Base-by-base conservation (phyloP, 805 yeast genomes). In the Teunomyces barrocoloradensis region DNA sequence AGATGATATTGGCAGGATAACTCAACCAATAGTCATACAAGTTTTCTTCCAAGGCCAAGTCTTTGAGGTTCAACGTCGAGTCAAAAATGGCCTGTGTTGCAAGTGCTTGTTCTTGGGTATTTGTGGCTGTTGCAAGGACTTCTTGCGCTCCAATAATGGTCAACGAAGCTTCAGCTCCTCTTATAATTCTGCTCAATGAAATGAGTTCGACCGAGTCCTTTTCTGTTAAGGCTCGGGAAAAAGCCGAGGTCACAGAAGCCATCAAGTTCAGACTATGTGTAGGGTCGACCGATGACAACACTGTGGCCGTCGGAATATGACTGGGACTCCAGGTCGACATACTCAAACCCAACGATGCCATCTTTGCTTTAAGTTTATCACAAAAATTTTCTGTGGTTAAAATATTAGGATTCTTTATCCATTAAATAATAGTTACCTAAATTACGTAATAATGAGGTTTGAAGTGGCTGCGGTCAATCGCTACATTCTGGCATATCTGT, bases 81-180 rank as follows among this genome's bases (percentile, higher is more conserved):
- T 65, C 53, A 49, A 62, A 64, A 28, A 69, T 64, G 10, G 59
- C 71, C 46, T 66, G 56, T 13, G 71, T 64, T 6, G 73, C 74
- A 30, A 49, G 25, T 2, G 69, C 61, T 42, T 53, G 50, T 1
- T 59, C 66, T 18, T 30, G 42, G 10, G 46, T 39, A 27, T 54
- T 60, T 2, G 75, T 70, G n/a, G 75, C 75, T 3, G 75, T 69
- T 9, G 75, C 74, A 35, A 65, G 50, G 1, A 66, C 66, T n/a
- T 59, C 38, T 46, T 68, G 66, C 10, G 74, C 74, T 1, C 60
- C 53, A 29, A 69, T 54, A n/a, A 69, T 58, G 7, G 66, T 59
- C 44, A 67, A 52, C 3, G 75, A 69, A 1, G 74, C 75, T 43
- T 61, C 52, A 5, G 72, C 74, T 2, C 74, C 74, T 33, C 74